Evolutionary conservation across 202 grass and related monocot genomes (phyloP).

Genomic region (Panicum virgatum): DNA sequence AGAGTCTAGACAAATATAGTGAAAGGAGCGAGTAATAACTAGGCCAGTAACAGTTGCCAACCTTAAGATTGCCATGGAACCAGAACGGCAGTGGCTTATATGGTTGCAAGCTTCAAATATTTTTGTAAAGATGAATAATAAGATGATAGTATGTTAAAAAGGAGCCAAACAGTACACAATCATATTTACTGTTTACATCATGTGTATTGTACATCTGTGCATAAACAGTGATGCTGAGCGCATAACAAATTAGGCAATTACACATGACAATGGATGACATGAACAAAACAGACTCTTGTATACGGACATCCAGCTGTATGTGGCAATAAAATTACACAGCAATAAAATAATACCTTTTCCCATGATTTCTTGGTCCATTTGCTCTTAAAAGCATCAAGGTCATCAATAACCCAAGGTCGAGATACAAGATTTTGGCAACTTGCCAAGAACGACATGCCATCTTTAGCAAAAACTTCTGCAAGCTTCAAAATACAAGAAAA

Average conservation of each 20-base stretch:
- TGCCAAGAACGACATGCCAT: slow-evolving; percentile 98
- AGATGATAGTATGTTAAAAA: not conserved
- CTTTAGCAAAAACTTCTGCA: slow-evolving; percentile 98
- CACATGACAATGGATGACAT: not conserved
- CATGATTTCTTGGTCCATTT: slow-evolving; percentile 88
- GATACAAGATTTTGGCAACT: slow-evolving; percentile 93
- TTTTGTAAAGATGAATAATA: not conserved
- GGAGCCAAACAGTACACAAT: not conserved
- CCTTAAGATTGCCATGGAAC: slow-evolving; percentile 12
- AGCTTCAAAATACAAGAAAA: slow-evolving; percentile 60
- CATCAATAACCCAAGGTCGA: slow-evolving; percentile 96
- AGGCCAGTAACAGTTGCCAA: not conserved
- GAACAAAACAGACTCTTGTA: not conserved
- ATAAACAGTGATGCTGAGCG: not conserved
- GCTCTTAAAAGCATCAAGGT: slow-evolving; percentile 75
- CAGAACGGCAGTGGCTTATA: not conserved
- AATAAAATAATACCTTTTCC: slow-evolving; percentile 68
- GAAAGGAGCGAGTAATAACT: not conserved
- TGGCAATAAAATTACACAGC: not conserved
- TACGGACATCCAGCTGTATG: slow-evolving; percentile 16
- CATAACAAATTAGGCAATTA: not conserved
- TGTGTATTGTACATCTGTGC: not conserved
- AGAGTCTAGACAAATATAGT: not conserved
- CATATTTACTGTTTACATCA: slow-evolving; percentile 9
- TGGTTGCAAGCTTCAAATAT: not conserved